These are phyloP conservation scores for Aureobasidium sp. DNA, from an alignment of 2,329 filamentous ascomycete genomes.

Conservation along the genomic window DNA sequence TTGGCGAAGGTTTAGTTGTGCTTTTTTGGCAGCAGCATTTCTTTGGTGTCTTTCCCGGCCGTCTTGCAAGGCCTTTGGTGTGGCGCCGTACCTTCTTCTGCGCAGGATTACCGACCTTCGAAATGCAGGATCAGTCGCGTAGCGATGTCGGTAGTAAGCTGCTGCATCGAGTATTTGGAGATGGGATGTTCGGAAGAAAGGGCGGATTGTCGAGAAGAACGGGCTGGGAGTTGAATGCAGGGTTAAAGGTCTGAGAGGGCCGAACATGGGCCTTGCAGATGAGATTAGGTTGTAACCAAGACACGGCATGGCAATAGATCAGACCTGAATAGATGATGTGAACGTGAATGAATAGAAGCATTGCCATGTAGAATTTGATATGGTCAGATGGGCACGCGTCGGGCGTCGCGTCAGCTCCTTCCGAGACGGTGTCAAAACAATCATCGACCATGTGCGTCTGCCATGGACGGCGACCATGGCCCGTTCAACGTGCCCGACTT, in stretches of 20 bases:
- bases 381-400: neutral
- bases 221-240: no score
- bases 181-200: neutral
- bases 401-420: neutral
- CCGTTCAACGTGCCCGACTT: slow-evolving; percentile 22
- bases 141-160: neutral
- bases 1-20: neutral
- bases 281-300: no score
- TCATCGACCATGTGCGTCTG: neutral
- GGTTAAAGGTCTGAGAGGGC: neutral
- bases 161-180: neutral
- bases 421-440: neutral
- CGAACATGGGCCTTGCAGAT: neutral
- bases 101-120: neutral
- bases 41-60: neutral
- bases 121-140: neutral
- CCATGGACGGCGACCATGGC: slow-evolving; percentile 5
- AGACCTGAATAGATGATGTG: neutral
- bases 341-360: neutral
- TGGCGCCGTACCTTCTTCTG: neutral
- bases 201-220: neutral
- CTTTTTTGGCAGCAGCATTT: neutral
- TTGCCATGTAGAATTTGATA: neutral
- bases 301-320: neutral
- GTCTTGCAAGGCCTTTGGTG: neutral